Percentiles rank a stretch among this genome's conserved stretches.
These are phyloP conservation scores for Xylaria cubensis DNA, from an alignment of 495 filamentous ascomycete genomes.

Conservation along the genomic window DNA sequence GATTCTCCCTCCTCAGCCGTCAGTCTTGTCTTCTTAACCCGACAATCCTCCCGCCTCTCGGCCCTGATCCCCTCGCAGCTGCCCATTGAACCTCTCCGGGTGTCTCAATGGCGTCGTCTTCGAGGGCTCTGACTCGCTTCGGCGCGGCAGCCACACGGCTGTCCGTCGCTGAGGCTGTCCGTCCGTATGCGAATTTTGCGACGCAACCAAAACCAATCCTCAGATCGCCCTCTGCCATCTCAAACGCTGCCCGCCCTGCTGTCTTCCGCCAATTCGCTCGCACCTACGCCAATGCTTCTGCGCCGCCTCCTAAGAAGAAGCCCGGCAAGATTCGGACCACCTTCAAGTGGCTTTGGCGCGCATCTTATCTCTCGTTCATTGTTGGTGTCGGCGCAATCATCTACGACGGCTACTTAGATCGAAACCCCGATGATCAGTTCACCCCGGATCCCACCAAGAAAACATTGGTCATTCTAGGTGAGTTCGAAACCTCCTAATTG, in stretches of 20 bases:
- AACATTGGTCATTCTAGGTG: slow-evolving; percentile 95
- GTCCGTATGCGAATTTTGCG: slow-evolving; percentile 51
- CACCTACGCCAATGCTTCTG: slow-evolving; percentile 45
- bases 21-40: background rate
- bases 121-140: slow-evolving; percentile 27
- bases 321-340: slow-evolving; percentile 47
- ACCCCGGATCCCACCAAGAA: slow-evolving; percentile 90
- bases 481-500: slow-evolving; percentile 36
- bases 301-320: slow-evolving; percentile 41
- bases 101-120: slow-evolving; percentile 29
- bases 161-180: slow-evolving; percentile 23
- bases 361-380: slow-evolving; percentile 73
- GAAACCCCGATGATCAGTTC: slow-evolving; percentile 81
- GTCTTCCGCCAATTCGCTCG: slow-evolving; percentile 49
- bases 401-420: slow-evolving; percentile 80
- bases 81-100: slow-evolving; percentile 15
- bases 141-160: slow-evolving; percentile 24
- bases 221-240: slow-evolving; percentile 23
- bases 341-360: slow-evolving; percentile 69
- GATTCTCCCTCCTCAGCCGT: background rate
- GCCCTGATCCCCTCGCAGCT: slow-evolving; percentile 19
- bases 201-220: background rate
- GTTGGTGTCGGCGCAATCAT: slow-evolving; percentile 71
- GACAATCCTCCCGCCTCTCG: slow-evolving; percentile 1
- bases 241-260: slow-evolving; percentile 23